A percentile compares a stretch with the other conserved stretches of the same genome.
phyloP scores from a whole-genome alignment of 129 eudicot species.

The Tanacetum coccineum region DNA sequence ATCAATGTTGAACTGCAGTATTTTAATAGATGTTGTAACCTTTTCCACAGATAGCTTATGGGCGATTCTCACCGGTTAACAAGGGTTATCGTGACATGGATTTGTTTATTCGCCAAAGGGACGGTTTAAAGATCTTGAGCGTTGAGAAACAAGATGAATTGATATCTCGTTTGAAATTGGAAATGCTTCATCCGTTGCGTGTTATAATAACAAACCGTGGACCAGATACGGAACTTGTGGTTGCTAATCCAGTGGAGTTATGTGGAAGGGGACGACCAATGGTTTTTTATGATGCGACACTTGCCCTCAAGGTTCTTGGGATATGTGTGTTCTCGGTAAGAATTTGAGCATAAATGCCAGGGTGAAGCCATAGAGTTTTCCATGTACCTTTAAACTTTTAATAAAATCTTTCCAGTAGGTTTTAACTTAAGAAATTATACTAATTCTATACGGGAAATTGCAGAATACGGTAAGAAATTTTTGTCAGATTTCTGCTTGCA shows the following conservation, averaged over 20 bases:
- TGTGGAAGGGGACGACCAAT: conserved; percentile 66
- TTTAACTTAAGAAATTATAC: no score
- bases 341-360: neutral
- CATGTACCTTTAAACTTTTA: no score
- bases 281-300: conserved; percentile 67
- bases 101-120: conserved; percentile 54
- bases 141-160: conserved; percentile 41
- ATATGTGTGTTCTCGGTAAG: conserved; percentile 73
- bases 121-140: conserved; percentile 55
- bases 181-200: conserved; percentile 70
- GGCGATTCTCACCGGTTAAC: conserved; percentile 54
- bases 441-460: no score
- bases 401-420: no score
- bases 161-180: conserved; percentile 49
- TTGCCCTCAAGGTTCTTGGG: conserved; percentile 55
- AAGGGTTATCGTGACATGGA: conserved; percentile 60
- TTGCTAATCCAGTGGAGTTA: conserved; percentile 77
- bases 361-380: neutral
- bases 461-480: no score
- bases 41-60: conserved; percentile 50
- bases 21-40: neutral
- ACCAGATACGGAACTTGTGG: conserved; percentile 69
- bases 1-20: no score
- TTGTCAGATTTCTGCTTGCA: no score
- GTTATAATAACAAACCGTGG: conserved; percentile 58